These are phyloP conservation scores for Plasmodium cynomolgi DNA, from an alignment of 169 alveolate species.

Conservation along the genomic window DNA sequence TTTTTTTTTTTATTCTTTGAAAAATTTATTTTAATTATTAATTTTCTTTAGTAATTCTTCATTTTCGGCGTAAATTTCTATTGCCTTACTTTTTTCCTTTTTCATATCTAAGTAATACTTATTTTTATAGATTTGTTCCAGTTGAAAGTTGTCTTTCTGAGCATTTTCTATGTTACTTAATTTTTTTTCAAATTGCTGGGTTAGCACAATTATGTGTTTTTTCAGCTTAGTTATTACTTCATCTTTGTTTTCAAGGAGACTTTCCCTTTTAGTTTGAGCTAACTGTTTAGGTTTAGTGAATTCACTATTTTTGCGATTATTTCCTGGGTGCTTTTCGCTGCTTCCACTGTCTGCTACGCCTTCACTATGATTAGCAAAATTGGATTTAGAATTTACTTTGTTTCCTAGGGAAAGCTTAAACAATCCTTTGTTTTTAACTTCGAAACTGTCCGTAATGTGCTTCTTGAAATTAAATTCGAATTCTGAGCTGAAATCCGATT, in stretches of 20 bases:
- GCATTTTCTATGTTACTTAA: constrained; percentile 29
- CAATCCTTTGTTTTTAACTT: constrained; percentile 36
- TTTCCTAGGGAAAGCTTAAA: constrained; percentile 41
- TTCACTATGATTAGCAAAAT: constrained; percentile 15
- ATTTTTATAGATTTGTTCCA: constrained; percentile 56
- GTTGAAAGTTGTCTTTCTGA: constrained; percentile 40
- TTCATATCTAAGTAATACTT: constrained; percentile 47
- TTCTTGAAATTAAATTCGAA: constrained; percentile 53
- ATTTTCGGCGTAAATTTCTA: constrained; percentile 21
- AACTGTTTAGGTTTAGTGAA: neutral
- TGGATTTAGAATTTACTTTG: neutral
- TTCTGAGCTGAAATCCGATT: constrained; percentile 41
- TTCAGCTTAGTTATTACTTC: constrained; percentile 50
- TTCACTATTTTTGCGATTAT: neutral
- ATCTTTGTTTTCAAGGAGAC: constrained; percentile 2
- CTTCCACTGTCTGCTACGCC: neutral
- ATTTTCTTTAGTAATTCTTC: constrained; percentile 18
- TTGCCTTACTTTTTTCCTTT: constrained; percentile 29
- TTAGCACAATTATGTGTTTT: constrained; percentile 21
- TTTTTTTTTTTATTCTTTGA: constrained; percentile 46
- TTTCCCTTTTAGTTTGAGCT: constrained; percentile 1
- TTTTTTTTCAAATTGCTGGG: constrained; percentile 34
- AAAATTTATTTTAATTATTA: constrained; percentile 8
- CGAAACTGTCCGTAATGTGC: constrained; percentile 36
- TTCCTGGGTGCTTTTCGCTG: neutral